A percentile compares a stretch with the other conserved stretches of the same genome.
Evolutionary conservation across 768 basidiomycete genomes (phyloP).

Genomic region (Hysterangium stoloniferum): DNA sequence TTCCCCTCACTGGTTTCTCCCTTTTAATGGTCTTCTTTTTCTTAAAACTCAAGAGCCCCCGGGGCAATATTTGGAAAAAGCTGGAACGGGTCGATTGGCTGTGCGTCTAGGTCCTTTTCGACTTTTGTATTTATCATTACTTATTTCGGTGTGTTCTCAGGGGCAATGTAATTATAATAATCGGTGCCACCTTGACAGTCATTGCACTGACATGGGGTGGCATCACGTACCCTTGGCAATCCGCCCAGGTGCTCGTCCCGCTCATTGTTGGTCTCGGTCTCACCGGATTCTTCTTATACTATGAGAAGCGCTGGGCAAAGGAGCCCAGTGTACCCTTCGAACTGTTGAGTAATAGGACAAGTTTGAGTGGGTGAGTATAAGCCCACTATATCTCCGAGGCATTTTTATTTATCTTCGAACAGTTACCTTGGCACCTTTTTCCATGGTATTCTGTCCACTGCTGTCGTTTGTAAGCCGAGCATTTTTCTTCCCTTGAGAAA

Average conservation of each 20-base stretch:
- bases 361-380: conserved; percentile 27
- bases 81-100: conserved; percentile 34
- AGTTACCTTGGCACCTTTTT: conserved; percentile 31
- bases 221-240: not conserved
- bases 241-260: not conserved
- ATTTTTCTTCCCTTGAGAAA: not conserved
- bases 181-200: conserved; percentile 16
- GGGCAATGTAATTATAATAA: conserved; percentile 36
- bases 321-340: conserved; percentile 22
- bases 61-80: conserved; percentile 27
- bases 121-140: conserved; percentile 11
- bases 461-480: not conserved
- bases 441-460: conserved; percentile 15
- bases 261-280: conserved; percentile 3
- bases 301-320: conserved; percentile 4
- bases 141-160: conserved; percentile 18
- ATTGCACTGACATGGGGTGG: conserved; percentile 9
- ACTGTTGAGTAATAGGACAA: conserved; percentile 31
- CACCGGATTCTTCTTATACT: conserved; percentile 1
- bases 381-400: not conserved
- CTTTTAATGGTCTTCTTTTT: conserved; percentile 24
- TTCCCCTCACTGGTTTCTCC: conserved; percentile 30
- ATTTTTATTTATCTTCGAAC: not conserved
- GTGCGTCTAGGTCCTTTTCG: conserved; percentile 21
- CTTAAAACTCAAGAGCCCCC: conserved; percentile 28